phyloP scores from a whole-genome alignment of 225 moss, liverwort and hornwort genomes.

The Pseudoscleropodium purum region DNA sequence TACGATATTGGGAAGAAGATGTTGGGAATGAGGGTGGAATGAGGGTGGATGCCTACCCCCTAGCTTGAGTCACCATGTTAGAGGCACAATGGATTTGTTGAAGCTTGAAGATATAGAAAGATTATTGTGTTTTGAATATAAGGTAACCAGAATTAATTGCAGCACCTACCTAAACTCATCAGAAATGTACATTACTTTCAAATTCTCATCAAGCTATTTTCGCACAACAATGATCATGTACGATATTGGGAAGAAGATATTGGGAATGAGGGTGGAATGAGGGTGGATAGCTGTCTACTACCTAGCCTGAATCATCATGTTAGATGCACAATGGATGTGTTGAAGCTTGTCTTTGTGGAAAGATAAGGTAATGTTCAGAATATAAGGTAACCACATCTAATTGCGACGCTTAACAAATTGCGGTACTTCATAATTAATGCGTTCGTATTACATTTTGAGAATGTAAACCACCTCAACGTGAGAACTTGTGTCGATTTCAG shows the following conservation, averaged over 20 bases:
- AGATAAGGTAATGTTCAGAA: background rate
- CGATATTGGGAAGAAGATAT: background rate
- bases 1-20: background rate
- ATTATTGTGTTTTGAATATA: too few species aligned
- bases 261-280: background rate
- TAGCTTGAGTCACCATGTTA: background rate
- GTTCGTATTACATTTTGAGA: background rate
- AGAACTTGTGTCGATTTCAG: background rate
- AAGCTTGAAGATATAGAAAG: background rate
- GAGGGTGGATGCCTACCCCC: background rate
- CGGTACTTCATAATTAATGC: background rate
- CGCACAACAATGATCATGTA: background rate
- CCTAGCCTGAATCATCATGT: background rate
- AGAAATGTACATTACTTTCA: background rate
- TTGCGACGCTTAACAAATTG: background rate
- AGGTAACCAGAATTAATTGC: background rate
- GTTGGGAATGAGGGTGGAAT: background rate
- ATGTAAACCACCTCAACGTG: background rate
- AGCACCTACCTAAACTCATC: background rate
- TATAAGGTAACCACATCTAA: background rate
- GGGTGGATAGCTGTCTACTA: background rate
- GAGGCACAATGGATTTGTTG: background rate
- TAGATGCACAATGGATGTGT: background rate
- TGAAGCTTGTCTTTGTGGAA: background rate
- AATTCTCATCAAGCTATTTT: background rate